Percentiles rank a stretch among this genome's conserved stretches.
These are phyloP conservation scores for Phialophora macrospora DNA, from an alignment of 2,329 filamentous ascomycete species.

Conservation along the genomic window DNA sequence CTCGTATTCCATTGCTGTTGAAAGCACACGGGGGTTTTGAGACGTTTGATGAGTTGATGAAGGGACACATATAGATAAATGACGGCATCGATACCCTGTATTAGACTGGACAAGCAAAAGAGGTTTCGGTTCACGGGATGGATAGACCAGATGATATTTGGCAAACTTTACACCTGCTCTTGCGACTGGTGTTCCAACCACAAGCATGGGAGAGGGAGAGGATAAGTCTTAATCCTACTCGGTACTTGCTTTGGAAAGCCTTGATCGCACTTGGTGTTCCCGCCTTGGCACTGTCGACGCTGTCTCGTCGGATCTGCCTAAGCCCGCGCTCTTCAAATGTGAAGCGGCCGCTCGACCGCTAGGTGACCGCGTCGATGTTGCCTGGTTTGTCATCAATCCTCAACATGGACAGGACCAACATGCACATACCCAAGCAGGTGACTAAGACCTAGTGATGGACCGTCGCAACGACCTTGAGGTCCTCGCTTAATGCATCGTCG, in stretches of 20 bases:
- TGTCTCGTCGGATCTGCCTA: neutral
- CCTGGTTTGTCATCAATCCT: neutral
- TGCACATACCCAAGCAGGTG: too few species aligned
- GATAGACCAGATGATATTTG: neutral
- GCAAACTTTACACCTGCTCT: neutral
- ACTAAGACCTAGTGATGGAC: too few species aligned
- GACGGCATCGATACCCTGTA: neutral
- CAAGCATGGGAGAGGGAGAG: too few species aligned
- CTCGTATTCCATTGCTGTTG: neutral
- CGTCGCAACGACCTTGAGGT: too few species aligned
- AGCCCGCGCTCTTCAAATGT: neutral
- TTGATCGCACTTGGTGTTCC: neutral
- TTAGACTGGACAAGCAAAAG: neutral
- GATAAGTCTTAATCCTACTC: neutral
- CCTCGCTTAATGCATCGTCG: too few species aligned
- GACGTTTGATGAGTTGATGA: conserved; percentile 1
- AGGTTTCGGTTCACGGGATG: neutral
- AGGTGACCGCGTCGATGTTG: neutral
- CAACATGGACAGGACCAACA: neutral
- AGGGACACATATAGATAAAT: neutral
- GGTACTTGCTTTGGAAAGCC: neutral
- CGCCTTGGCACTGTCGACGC: neutral
- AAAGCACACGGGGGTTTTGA: neutral
- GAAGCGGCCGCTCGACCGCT: conserved; percentile 2
- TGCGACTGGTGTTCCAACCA: neutral